phyloP scores from a whole-genome alignment of 768 basidiomycete species.

The Kwoniella heveanensis region DNA sequence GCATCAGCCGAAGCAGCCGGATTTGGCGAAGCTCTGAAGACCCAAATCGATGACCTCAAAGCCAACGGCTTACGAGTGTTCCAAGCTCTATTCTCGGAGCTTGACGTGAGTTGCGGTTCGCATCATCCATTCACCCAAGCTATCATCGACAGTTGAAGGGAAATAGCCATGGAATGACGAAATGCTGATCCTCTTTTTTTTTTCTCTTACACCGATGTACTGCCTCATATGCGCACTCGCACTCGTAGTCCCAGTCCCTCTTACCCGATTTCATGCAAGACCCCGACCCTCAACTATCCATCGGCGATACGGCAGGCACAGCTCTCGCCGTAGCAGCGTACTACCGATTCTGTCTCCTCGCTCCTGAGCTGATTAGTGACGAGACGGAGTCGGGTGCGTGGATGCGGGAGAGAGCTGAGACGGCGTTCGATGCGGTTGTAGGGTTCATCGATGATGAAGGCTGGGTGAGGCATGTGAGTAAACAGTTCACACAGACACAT shows the following conservation, averaged over 20 bases:
- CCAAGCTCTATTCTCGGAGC: slow-evolving; percentile 15
- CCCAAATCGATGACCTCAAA: slow-evolving; percentile 4
- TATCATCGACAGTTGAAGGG: too few relatives aligned
- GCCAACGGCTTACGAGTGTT: slow-evolving; percentile 6
- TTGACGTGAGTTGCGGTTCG: slow-evolving; percentile 20
- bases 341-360: slow-evolving; percentile 32
- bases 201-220: too few relatives aligned
- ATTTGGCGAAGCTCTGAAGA: not conserved
- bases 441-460: slow-evolving; percentile 31
- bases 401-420: slow-evolving; percentile 14
- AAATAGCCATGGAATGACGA: too few relatives aligned
- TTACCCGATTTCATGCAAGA: slow-evolving; percentile 27
- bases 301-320: slow-evolving; percentile 36
- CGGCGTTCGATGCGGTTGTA: slow-evolving; percentile 36
- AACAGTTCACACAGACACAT: too few relatives aligned
- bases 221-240: too few relatives aligned
- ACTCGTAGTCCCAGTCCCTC: slow-evolving; percentile 18
- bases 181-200: too few relatives aligned
- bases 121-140: too few relatives aligned
- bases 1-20: slow-evolving; percentile 1
- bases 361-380: not conserved
- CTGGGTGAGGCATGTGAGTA: slow-evolving; percentile 34
- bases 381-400: not conserved
- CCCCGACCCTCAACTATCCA: slow-evolving; percentile 1
- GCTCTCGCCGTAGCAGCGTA: slow-evolving; percentile 38